phyloP scores from a whole-genome alignment of 345 rosid species.

The Syzygium oleosum region DNA sequence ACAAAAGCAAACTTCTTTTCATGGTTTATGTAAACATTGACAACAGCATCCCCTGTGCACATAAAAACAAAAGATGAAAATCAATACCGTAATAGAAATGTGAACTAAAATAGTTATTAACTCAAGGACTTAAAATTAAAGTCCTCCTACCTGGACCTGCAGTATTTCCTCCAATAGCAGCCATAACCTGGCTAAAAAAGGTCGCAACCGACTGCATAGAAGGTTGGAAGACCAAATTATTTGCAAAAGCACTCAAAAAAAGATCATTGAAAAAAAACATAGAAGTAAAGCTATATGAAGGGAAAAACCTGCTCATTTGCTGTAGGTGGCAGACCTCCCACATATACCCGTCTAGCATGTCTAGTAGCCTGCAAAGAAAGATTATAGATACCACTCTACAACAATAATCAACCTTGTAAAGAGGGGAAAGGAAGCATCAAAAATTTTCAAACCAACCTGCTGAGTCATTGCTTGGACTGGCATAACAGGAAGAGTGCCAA shows the following conservation, averaged over 20 bases:
- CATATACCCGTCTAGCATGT: constrained; percentile 98
- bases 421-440: not conserved
- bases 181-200: constrained; percentile 93
- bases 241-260: not conserved
- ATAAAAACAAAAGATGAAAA: not conserved
- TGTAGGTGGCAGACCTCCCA: constrained; percentile 94
- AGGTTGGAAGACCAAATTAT: not conserved
- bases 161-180: constrained; percentile 96
- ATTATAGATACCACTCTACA: not conserved
- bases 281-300: not conserved
- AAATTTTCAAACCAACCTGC: constrained; percentile 48
- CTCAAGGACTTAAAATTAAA: not conserved
- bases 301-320: constrained; percentile 90
- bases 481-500: constrained; percentile 72
- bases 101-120: not conserved
- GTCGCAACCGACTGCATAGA: constrained; percentile 71
- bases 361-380: constrained; percentile 70
- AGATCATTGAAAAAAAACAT: not conserved
- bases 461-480: constrained; percentile 99
- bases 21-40: constrained; percentile 95
- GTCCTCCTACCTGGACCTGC: constrained; percentile 77
- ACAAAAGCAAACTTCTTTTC: constrained; percentile 99
- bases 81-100: not conserved
- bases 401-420: not conserved
- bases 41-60: constrained; percentile 90